These are phyloP conservation scores for Arthrinium phaeospermum DNA, from an alignment of 2,329 filamentous ascomycete species.

Conservation along the genomic window DNA sequence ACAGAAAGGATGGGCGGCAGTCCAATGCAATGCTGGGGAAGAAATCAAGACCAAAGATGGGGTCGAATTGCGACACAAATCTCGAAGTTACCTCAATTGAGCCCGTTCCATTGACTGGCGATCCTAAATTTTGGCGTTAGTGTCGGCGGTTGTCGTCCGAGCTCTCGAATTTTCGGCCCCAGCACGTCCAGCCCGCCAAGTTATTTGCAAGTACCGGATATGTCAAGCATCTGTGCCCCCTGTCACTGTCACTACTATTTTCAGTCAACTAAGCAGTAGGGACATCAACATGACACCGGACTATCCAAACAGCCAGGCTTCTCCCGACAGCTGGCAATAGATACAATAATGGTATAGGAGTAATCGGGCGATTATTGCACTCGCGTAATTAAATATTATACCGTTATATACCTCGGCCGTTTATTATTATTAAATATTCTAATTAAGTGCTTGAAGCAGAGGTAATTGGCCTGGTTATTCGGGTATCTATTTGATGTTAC, in stretches of 20 bases:
- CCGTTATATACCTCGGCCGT: too few species aligned
- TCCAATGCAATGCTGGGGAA: not conserved
- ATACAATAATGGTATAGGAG: too few species aligned
- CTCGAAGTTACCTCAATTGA: not conserved
- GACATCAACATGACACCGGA: too few species aligned
- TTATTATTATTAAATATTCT: too few species aligned
- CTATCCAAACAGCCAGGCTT: too few species aligned
- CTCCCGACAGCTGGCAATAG: too few species aligned
- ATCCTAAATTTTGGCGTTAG: slow-evolving; percentile 16
- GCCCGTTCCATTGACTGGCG: not conserved
- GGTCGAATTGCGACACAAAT: not conserved
- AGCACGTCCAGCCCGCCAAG: slow-evolving; percentile 12
- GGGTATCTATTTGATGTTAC: too few species aligned
- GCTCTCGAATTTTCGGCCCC: not conserved
- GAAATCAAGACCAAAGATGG: not conserved
- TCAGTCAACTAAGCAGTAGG: not conserved
- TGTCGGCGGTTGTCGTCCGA: slow-evolving; percentile 13
- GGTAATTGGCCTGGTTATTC: too few species aligned
- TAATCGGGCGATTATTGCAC: too few species aligned
- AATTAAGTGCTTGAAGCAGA: too few species aligned
- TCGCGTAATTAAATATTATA: too few species aligned
- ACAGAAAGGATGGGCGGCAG: not conserved
- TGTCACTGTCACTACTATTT: not conserved
- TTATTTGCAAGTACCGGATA: slow-evolving; percentile 10
- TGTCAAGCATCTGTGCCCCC: not conserved